These are phyloP conservation scores for Hyaloscypha finlandica DNA, from an alignment of 495 filamentous ascomycete genomes.

Conservation along the genomic window DNA sequence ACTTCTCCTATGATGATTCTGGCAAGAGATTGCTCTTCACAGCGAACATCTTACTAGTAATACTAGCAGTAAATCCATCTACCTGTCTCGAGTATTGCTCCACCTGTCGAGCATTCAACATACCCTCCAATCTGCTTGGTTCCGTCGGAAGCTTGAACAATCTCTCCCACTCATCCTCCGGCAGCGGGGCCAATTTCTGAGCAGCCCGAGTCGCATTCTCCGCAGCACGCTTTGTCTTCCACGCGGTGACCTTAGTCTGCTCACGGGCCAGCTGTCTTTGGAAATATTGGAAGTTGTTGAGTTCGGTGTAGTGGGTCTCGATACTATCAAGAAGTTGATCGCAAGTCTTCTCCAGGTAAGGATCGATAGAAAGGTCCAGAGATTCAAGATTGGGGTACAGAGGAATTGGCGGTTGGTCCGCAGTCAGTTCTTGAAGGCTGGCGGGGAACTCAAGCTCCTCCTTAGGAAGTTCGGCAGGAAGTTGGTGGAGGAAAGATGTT, in stretches of 20 bases:
- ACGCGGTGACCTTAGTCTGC: conserved; percentile 92
- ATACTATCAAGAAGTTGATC: conserved; percentile 95
- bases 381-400: conserved; percentile 83
- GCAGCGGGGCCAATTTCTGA: conserved; percentile 84
- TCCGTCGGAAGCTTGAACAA: conserved; percentile 96
- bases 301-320: conserved; percentile 95
- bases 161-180: conserved; percentile 97
- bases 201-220: conserved; percentile 84
- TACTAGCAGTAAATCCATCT: conserved; percentile 90
- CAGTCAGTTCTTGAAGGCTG: conserved; percentile 71
- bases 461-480: conserved; percentile 55
- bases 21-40: conserved; percentile 72
- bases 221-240: conserved; percentile 93
- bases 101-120: conserved; percentile 92
- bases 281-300: conserved; percentile 99
- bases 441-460: conserved; percentile 68
- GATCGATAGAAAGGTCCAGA: conserved; percentile 91
- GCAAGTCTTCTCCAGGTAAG: conserved; percentile 98
- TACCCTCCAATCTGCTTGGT: conserved; percentile 85
- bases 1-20: conserved; percentile 35
- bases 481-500: conserved; percentile 90
- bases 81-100: conserved; percentile 98
- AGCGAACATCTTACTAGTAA: conserved; percentile 97
- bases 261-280: conserved; percentile 92
- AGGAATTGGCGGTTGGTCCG: conserved; percentile 50